phyloP scores from a whole-genome alignment of 2,329 filamentous ascomycete species.

The Raffaelea albimanens region DNA sequence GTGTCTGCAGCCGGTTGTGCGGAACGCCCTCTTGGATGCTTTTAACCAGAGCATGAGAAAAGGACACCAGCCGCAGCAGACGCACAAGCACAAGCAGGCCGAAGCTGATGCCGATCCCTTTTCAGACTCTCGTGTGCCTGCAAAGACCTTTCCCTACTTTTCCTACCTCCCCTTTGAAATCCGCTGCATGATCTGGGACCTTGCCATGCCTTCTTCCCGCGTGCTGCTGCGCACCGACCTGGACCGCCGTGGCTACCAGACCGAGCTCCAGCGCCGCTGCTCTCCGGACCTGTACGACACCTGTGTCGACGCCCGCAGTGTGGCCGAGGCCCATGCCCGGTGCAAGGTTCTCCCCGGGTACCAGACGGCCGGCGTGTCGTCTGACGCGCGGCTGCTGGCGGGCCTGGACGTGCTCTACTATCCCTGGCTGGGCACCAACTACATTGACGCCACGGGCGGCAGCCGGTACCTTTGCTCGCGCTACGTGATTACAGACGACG shows the following conservation, averaged over 20 bases:
- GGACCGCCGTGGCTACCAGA: too few species aligned
- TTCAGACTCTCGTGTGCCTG: background rate
- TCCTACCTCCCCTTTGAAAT: slow-evolving; percentile 9
- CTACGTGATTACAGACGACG: background rate
- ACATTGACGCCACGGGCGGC: background rate
- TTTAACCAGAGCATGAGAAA: background rate
- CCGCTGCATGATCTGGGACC: slow-evolving; percentile 12
- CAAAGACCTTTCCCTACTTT: slow-evolving; percentile 5
- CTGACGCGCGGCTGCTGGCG: background rate
- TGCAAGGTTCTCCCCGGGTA: background rate
- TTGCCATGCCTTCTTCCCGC: slow-evolving; percentile 8
- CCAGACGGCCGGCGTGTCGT: background rate
- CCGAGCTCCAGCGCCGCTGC: slow-evolving; percentile 8
- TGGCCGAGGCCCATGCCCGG: slow-evolving; percentile 2
- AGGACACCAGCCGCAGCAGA: background rate
- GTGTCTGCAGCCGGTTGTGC: slow-evolving; percentile 6
- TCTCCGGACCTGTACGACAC: slow-evolving; percentile 10
- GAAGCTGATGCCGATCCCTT: background rate
- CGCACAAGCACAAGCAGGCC: background rate
- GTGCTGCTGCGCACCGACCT: slow-evolving; percentile 11
- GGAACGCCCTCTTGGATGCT: slow-evolving; percentile 8
- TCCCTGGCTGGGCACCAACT: slow-evolving; percentile 8
- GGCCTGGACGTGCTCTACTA: slow-evolving; percentile 10
- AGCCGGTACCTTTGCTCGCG: background rate
- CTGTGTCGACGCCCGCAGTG: slow-evolving; percentile 8